These are phyloP conservation scores for Casuarina equisetifolia DNA, from an alignment of 306 rosid species.

Conservation along the genomic window DNA sequence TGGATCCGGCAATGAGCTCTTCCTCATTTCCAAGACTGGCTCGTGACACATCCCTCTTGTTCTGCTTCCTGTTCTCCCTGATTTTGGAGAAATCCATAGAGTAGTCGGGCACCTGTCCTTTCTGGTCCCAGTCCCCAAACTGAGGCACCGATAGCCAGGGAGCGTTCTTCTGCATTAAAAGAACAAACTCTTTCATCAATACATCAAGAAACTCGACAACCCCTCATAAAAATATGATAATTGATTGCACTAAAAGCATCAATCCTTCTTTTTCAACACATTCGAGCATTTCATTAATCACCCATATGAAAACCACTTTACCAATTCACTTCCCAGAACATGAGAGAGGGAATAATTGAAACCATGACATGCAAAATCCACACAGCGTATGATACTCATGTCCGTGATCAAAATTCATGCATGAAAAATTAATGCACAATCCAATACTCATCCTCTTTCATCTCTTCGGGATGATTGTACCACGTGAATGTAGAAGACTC, in stretches of 20 bases:
- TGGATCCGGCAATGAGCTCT: conserved; percentile 60
- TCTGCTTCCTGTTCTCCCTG: conserved; percentile 90
- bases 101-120: conserved; percentile 84
- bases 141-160: conserved; percentile 96
- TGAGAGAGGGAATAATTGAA: neutral
- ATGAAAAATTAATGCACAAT: neutral
- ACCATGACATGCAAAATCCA: neutral
- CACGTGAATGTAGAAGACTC: neutral
- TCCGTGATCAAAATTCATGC: neutral
- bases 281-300: neutral
- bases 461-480: neutral
- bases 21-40: conserved; percentile 97
- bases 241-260: neutral
- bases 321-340: neutral
- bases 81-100: conserved; percentile 95
- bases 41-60: conserved; percentile 80
- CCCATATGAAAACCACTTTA: neutral
- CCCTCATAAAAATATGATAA: neutral
- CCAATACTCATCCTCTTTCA: neutral
- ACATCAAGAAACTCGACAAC: neutral
- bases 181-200: conserved; percentile 3
- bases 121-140: conserved; percentile 98
- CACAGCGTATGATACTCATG: neutral
- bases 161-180: conserved; percentile 52
- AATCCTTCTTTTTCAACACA: neutral